These are phyloP conservation scores for Nicotiana benthamiana DNA, from an alignment of 257 asterid genomes.

Conservation along the genomic window DNA sequence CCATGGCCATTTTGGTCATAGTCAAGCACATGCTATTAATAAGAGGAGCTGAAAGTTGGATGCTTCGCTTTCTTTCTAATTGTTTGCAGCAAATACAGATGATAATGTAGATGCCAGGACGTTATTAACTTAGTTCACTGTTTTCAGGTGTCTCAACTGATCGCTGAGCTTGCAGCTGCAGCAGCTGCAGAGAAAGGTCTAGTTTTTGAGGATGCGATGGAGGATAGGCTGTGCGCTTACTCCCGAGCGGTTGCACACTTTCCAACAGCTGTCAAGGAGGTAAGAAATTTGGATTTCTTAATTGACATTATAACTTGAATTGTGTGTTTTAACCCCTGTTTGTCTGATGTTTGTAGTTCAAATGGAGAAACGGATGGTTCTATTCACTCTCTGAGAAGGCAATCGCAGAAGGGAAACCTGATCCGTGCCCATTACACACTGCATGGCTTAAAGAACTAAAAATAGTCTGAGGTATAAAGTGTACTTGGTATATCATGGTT, in stretches of 20 bases:
- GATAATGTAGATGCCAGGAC: not conserved
- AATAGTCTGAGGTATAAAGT: conserved; percentile 30
- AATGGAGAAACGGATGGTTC: conserved; percentile 98
- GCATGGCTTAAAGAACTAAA: conserved; percentile 91
- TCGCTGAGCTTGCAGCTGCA: conserved; percentile 75
- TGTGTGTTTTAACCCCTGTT: not conserved
- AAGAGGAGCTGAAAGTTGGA: not conserved
- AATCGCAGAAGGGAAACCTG: conserved; percentile 60
- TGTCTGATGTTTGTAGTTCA: conserved; percentile 41
- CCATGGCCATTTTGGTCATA: not conserved
- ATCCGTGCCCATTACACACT: conserved; percentile 91
- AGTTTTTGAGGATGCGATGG: conserved; percentile 66
- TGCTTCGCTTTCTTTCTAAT: not conserved
- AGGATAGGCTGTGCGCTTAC: conserved; percentile 86
- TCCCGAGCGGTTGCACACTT: conserved; percentile 90
- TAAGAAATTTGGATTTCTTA: conserved; percentile 14
- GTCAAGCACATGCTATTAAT: not conserved
- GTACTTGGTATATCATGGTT: not conserved
- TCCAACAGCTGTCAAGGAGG: conserved; percentile 98
- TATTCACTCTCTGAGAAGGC: conserved; percentile 84
- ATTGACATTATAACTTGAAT: not conserved
- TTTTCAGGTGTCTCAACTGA: conserved; percentile 66
- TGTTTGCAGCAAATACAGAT: not conserved
- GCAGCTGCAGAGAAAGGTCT: conserved; percentile 78
- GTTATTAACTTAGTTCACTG: not conserved